These are phyloP conservation scores for Tetrahymena elliotti DNA, from an alignment of 73 alveolate species.

Conservation along the genomic window DNA sequence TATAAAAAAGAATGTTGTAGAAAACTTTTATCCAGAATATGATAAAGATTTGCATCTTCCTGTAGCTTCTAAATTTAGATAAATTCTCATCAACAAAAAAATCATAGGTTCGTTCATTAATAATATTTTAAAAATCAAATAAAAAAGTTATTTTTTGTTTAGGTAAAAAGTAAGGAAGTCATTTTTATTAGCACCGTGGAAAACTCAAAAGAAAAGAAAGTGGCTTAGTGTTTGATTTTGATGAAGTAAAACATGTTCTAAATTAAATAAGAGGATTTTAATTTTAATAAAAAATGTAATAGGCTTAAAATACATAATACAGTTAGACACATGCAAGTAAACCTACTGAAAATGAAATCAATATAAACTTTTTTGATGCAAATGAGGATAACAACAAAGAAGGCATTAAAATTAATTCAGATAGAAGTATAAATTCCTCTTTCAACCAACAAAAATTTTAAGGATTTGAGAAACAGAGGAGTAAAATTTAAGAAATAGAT, in stretches of 20 bases:
- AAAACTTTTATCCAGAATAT: neutral
- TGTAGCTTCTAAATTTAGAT: neutral
- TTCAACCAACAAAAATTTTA: neutral
- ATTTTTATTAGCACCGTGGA: neutral
- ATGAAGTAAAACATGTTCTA: no score
- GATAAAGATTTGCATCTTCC: neutral
- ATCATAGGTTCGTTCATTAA: neutral
- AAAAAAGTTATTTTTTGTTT: neutral
- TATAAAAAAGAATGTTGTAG: neutral
- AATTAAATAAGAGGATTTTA: no score
- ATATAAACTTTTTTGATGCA: neutral
- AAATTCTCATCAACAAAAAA: neutral
- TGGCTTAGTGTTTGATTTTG: neutral
- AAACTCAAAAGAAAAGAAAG: neutral
- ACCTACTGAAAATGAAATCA: neutral
- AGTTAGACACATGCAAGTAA: neutral
- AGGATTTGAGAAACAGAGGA: neutral
- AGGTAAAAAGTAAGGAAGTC: neutral
- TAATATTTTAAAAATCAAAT: neutral
- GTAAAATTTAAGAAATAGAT: neutral
- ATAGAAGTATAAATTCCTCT: neutral
- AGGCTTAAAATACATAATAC: neutral
- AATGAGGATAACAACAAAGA: neutral
- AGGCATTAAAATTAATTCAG: neutral
- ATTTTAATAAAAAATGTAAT: no score